Conservation (phyloP, 2,329 filamentous ascomycete species). For the Hypoxylon sp. region DNA sequence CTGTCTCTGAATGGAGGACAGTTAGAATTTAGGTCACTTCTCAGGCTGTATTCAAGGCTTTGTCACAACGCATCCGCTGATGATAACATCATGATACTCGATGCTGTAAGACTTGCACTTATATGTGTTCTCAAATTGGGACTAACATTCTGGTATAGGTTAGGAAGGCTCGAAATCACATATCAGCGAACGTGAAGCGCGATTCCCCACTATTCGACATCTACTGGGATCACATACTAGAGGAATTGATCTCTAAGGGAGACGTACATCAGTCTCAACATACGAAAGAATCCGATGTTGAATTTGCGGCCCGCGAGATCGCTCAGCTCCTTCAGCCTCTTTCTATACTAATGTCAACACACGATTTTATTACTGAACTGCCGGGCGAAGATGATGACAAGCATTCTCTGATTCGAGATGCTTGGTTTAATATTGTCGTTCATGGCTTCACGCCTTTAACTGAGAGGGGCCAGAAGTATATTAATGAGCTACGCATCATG, state of each 20-base stretch:
- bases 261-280: conserved; percentile 83
- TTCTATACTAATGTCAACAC: conserved; percentile 83
- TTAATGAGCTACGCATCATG: conserved; percentile 84
- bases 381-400: conserved; percentile 74
- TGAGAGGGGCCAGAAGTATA: conserved; percentile 78
- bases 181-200: conserved; percentile 77
- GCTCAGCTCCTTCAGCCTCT: conserved; percentile 88
- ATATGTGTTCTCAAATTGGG: neutral
- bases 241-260: conserved; percentile 90
- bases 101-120: conserved; percentile 71
- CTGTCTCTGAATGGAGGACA: conserved; percentile 83
- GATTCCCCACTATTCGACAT: conserved; percentile 84
- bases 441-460: conserved; percentile 89
- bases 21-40: conserved; percentile 85
- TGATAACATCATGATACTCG: conserved; percentile 75
- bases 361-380: conserved; percentile 67
- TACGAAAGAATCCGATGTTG: conserved; percentile 81
- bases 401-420: conserved; percentile 83
- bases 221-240: conserved; percentile 86
- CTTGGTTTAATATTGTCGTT: conserved; percentile 98
- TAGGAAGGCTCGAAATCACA: conserved; percentile 81
- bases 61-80: conserved; percentile 80
- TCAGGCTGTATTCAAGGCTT: conserved; percentile 86
- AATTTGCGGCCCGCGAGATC: conserved; percentile 89
- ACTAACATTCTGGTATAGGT: conserved; percentile 61